phyloP scores from a whole-genome alignment of 2,329 filamentous ascomycete species.

The Cladosporium sp. region DNA sequence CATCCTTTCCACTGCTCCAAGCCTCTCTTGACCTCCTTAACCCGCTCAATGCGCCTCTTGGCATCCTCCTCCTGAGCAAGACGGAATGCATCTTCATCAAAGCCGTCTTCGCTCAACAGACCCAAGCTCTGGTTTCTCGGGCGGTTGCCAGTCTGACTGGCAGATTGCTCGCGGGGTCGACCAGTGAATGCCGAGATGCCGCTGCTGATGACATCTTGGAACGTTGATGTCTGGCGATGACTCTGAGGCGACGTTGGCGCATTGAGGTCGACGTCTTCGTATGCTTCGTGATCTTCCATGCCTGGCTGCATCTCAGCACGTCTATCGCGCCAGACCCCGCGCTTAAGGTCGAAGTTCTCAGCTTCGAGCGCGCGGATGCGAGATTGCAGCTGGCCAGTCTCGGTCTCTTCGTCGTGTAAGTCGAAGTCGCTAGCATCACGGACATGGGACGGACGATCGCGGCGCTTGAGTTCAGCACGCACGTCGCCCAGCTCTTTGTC shows the following conservation, averaged over 20 bases:
- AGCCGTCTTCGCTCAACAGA: slow-evolving; percentile 50
- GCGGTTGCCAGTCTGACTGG: slow-evolving; percentile 4
- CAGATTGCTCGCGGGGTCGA: slow-evolving; percentile 16
- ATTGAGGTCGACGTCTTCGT: slow-evolving; percentile 76
- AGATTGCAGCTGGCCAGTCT: slow-evolving; percentile 66
- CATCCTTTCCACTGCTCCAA: slow-evolving; percentile 58
- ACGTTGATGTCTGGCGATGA: slow-evolving; percentile 37
- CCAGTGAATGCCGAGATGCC: slow-evolving; percentile 60
- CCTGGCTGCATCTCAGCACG: slow-evolving; percentile 68
- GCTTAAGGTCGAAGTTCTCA: slow-evolving; percentile 78
- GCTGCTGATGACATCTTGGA: slow-evolving; percentile 59
- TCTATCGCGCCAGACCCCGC: slow-evolving; percentile 82
- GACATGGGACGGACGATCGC: slow-evolving; percentile 46
- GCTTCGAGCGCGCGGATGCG: slow-evolving; percentile 78
- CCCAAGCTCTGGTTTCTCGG: slow-evolving; percentile 35
- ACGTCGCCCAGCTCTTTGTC: slow-evolving; percentile 66
- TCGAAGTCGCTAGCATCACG: slow-evolving; percentile 55
- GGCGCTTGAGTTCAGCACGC: slow-evolving; percentile 64
- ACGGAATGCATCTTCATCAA: slow-evolving; percentile 60
- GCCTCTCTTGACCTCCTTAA: slow-evolving; percentile 59
- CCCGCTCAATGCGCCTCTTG: slow-evolving; percentile 57
- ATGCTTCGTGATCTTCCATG: slow-evolving; percentile 52
- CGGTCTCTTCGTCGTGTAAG: slow-evolving; percentile 79
- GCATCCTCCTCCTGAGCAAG: slow-evolving; percentile 60
- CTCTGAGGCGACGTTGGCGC: slow-evolving; percentile 31